A percentile compares a stretch with the other conserved stretches of the same genome.
Evolutionary conservation across 106 monocot species (phyloP).

Genomic region (Allium cepa): DNA sequence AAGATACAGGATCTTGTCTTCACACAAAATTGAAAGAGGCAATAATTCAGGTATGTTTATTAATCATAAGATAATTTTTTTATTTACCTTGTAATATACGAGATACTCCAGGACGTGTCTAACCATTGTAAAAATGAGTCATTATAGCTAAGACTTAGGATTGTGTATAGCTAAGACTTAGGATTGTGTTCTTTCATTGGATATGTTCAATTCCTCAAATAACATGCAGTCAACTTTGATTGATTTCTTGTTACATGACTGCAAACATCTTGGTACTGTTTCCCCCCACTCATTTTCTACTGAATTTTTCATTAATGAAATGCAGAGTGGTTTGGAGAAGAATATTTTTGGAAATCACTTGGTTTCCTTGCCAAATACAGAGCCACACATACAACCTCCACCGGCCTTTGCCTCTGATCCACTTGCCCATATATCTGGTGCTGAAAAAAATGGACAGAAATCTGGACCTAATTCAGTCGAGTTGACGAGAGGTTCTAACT

Average conservation of each 20-base stretch:
- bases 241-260: too few species aligned
- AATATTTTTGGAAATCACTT: constrained; percentile 86
- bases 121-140: too few species aligned
- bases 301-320: background rate
- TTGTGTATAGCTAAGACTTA: too few species aligned
- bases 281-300: background rate
- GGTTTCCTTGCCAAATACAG: constrained; percentile 59
- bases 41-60: constrained; percentile 53
- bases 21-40: constrained; percentile 87
- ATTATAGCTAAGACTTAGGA: too few species aligned
- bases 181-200: too few species aligned
- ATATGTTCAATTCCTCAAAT: too few species aligned
- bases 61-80: too few species aligned
- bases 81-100: too few species aligned
- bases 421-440: constrained; percentile 33
- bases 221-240: too few species aligned
- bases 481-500: constrained; percentile 14
- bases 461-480: constrained; percentile 31
- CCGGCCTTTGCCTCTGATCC: constrained; percentile 93
- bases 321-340: constrained; percentile 89
- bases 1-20: constrained; percentile 85
- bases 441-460: constrained; percentile 26
- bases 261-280: background rate
- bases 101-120: too few species aligned
- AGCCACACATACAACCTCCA: constrained; percentile 53